Evolutionary conservation across 1,284 basidiomycete genomes (phyloP).

Genomic region (Ceratobasidium sp.): DNA sequence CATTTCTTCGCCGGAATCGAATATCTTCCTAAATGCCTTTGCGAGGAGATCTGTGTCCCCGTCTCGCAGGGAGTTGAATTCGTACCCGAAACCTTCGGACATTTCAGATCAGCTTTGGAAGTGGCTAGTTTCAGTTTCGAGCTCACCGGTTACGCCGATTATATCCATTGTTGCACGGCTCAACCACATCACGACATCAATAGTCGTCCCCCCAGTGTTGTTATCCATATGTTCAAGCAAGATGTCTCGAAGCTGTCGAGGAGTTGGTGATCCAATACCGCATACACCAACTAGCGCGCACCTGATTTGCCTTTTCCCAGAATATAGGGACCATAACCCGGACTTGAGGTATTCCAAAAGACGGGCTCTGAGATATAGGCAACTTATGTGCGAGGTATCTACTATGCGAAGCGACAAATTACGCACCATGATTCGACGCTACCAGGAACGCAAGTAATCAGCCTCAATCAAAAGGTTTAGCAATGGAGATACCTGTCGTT

Average conservation of each 20-base stretch:
- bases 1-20: constrained; percentile 44
- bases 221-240: constrained; percentile 33
- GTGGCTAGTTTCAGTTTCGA: not conserved
- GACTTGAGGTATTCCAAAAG: constrained; percentile 47
- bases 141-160: constrained; percentile 72
- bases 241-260: constrained; percentile 46
- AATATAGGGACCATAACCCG: constrained; percentile 45
- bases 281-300: not conserved
- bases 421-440: constrained; percentile 48
- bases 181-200: constrained; percentile 70
- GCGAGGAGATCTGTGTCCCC: constrained; percentile 53
- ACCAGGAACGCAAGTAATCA: too few species aligned
- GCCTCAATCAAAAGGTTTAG: too few species aligned
- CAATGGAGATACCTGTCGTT: constrained; percentile 14
- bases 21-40: constrained; percentile 52
- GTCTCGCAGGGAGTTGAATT: constrained; percentile 53
- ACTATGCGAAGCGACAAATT: not conserved
- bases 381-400: too few species aligned
- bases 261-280: not conserved
- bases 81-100: not conserved
- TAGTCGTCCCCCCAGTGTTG: constrained; percentile 43
- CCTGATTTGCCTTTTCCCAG: constrained; percentile 45
- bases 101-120: not conserved
- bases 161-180: constrained; percentile 74
- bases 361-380: constrained; percentile 33